Conservation (phyloP, 371 early-diverging fungal genomes). For the Pancytospora philotis region DNA sequence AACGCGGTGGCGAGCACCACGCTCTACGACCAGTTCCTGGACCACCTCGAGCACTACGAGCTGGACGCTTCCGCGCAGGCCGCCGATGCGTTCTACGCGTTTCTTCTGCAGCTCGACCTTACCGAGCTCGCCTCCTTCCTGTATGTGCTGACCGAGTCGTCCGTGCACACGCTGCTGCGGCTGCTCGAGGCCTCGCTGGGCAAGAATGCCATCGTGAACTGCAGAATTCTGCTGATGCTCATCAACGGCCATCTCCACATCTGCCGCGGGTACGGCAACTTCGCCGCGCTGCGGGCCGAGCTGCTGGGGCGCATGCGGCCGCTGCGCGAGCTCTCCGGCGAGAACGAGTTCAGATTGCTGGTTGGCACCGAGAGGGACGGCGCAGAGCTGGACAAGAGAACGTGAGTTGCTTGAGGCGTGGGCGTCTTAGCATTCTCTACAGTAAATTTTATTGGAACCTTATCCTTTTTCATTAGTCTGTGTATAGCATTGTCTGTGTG, state of each 20-base stretch:
- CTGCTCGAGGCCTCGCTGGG: not conserved
- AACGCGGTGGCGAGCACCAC: conserved; percentile 8
- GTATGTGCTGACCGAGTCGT: conserved; percentile 11
- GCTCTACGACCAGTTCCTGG: conserved; percentile 31
- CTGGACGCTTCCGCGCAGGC: not conserved
- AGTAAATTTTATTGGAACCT: no score
- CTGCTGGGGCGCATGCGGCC: conserved; percentile 6
- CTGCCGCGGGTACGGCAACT: conserved; percentile 8
- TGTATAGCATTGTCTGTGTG: no score
- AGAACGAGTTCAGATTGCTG: conserved; percentile 17
- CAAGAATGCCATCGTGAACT: conserved; percentile 16
- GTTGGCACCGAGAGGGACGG: conserved; percentile 7
- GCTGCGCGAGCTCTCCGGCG: conserved; percentile 10
- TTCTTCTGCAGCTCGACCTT: conserved; percentile 22
- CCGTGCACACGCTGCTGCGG: conserved; percentile 17
- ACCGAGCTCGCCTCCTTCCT: conserved; percentile 30
- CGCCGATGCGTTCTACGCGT: conserved; percentile 18
- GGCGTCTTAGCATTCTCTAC: no score
- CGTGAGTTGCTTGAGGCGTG: no score
- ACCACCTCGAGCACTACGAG: conserved; percentile 13
- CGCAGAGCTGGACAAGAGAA: conserved; percentile 3
- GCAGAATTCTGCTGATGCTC: conserved; percentile 22
- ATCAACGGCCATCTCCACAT: conserved; percentile 16
- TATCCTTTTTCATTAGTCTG: no score
- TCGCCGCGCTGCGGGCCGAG: not conserved